Evolutionary conservation across 352 stramenopile species (phyloP), one percentile per base, ranked within the genome.

Genomic region (Elongisporangium undulatum): DNA sequence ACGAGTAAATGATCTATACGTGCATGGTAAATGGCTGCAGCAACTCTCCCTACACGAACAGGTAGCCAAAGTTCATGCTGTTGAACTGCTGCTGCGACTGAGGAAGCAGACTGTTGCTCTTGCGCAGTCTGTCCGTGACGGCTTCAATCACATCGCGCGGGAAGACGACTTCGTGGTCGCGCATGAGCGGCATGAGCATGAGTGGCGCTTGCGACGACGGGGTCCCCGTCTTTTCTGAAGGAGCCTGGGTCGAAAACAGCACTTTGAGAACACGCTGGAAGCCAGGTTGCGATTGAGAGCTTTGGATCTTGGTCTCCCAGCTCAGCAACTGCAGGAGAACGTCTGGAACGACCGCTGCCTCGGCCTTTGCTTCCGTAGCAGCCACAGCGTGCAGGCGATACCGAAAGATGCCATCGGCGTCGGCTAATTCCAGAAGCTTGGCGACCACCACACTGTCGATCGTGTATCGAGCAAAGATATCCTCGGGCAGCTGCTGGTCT

Each of bases 181-280:
- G 67, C 10, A 76, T 63, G 5, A 58, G 65, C 4, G 53, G 23
- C n/a, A 6, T 19, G 39, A 12, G 29, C 26, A 21, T 51, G 53
- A 17, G 29, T 49, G 19, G 15, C 39, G 48, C 12, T 61, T 21
- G 29, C 15, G 50, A 49, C n/a, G 48, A n/a, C 7, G 20, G 5
- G 9, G 29, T 9, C 29, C 13, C 29, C 13, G 4, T 13, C 53
- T 16, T 53, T 19, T 26, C 22, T 48, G 20, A 17, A 24, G 26
- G 12, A 2, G 56, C 20, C 4, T 59, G 19, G 50, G 56, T 57
- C n/a, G 56, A 51, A 51, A 85, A 93, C 9, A 87, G 41, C 38
- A 93, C 79, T 58, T 90, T 91, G 39, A 93, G 73, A 4, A 93
- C 81, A 17, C 81, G 75, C 17, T 62, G 62, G 53, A 88, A 89